Evolutionary conservation across 2,329 filamentous ascomycete species (phyloP).

Genomic region (Hymenoscyphus infarciens): DNA sequence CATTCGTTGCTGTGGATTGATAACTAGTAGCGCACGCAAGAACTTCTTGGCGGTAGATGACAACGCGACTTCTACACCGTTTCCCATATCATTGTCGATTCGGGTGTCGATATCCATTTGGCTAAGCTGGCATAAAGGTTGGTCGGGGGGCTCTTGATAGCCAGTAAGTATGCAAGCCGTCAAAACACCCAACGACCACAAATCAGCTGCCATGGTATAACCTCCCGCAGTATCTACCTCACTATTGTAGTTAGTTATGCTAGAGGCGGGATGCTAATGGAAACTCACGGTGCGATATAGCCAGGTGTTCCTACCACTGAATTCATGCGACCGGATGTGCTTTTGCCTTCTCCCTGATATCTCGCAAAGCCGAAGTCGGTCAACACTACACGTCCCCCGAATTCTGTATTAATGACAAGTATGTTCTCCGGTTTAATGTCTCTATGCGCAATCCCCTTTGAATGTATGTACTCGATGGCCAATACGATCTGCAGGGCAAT

Average conservation of each 20-base stretch:
- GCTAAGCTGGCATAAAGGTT: slow-evolving; percentile 22
- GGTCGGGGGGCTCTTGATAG: slow-evolving; percentile 19
- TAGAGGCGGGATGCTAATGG: slow-evolving; percentile 10
- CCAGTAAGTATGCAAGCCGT: slow-evolving; percentile 30
- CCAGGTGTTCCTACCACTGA: slow-evolving; percentile 33
- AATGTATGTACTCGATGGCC: slow-evolving; percentile 33
- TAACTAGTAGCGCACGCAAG: slow-evolving; percentile 37
- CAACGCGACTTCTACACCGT: slow-evolving; percentile 19
- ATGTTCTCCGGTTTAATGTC: slow-evolving; percentile 36
- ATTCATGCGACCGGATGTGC: slow-evolving; percentile 24
- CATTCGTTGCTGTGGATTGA: slow-evolving; percentile 35
- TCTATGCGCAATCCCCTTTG: slow-evolving; percentile 30
- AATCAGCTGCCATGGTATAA: slow-evolving; percentile 33
- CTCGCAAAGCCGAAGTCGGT: slow-evolving; percentile 36
- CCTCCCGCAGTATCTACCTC: slow-evolving; percentile 16
- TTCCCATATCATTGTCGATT: slow-evolving; percentile 9
- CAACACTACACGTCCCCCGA: slow-evolving; percentile 32
- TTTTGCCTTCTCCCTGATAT: slow-evolving; percentile 1
- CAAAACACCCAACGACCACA: slow-evolving; percentile 34
- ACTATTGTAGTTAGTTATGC: slow-evolving; percentile 24
- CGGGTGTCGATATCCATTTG: slow-evolving; percentile 20
- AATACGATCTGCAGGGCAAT: slow-evolving; percentile 33
- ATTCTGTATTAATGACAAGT: slow-evolving; percentile 30
- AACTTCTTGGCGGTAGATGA: slow-evolving; percentile 26
- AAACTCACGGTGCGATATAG: slow-evolving; percentile 34